Conservation (phyloP, 2,329 filamentous ascomycete genomes). For the Aureobasidium sp. region DNA sequence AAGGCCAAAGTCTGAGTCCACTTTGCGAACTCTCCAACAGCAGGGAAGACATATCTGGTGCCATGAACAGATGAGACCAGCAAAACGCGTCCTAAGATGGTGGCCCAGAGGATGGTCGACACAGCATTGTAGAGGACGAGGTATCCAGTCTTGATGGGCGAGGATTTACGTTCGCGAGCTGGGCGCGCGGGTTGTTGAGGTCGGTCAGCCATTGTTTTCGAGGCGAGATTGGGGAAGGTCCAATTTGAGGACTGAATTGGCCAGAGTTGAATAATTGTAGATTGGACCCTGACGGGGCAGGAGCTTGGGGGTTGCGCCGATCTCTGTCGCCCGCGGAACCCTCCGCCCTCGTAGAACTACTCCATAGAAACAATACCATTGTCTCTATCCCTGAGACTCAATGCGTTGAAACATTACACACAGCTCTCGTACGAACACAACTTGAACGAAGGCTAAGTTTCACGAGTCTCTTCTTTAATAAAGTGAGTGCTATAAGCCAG, state of each 20-base stretch:
- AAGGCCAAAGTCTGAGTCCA: slow-evolving; percentile 78
- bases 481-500: background rate
- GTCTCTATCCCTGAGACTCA: background rate
- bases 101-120: slow-evolving; percentile 70
- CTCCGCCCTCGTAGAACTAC: background rate
- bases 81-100: slow-evolving; percentile 64
- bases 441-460: background rate
- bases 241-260: background rate
- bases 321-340: background rate
- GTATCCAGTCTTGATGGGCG: slow-evolving; percentile 45
- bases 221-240: background rate
- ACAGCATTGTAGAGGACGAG: slow-evolving; percentile 78
- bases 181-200: background rate
- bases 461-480: background rate
- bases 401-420: background rate
- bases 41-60: slow-evolving; percentile 53
- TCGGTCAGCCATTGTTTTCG: slow-evolving; percentile 12
- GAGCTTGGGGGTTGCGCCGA: background rate
- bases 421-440: too few relatives aligned
- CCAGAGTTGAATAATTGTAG: background rate
- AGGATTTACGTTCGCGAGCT: background rate
- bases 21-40: slow-evolving; percentile 61
- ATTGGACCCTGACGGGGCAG: slow-evolving; percentile 5
- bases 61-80: slow-evolving; percentile 40
- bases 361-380: background rate